Evolutionary conservation across 176 grass and related monocot genomes (phyloP), one percentile per base, ranked within the genome.

Genomic region (Triticum monococcum): DNA sequence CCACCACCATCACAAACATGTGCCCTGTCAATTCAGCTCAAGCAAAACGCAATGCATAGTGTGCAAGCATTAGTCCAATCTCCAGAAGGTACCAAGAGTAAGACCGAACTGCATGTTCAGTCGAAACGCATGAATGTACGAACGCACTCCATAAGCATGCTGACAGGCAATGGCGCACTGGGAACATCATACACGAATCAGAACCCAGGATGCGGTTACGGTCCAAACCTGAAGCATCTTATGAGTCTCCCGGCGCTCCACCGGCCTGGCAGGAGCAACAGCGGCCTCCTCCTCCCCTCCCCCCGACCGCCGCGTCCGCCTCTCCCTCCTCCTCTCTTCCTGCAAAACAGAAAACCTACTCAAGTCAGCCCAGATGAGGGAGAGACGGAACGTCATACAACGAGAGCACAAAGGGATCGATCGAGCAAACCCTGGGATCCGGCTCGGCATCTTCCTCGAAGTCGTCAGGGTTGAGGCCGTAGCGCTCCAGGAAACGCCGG

Each of bases 151-250:
- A 79, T 28, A n/a, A 80, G 28, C 16, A 71, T 25, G 9, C 11
- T 87, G 16, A 54, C 50, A 18, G 16, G 50, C 52, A 56, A 56
- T 56, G 52, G 0, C 56, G 43, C 8, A 18, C 72, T 11, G 25
- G 1, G 1, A 52, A 54, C 2, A 52, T 9, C 28, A 76, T 16
- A 56, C 84, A 2, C 35, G 17, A 17, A 79, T 4, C 25, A 12
- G 36, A 41, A 69, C 31, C 20, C 59, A 22, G 22, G 43, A 8
- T 16, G 41, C 16, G 1, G 70, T 16, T 25, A 68, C 46, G 0
- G 11, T 65, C 71, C 77, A 77, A 43, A 97, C 96, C 96, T 98
- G 96, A 73, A 95, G 93, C 91, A 95, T 52, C 79, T 80, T 98
- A 86, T 98, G 96, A 62, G 93, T 98, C 75, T 91, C 92, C 40